These are phyloP conservation scores for Alternaria incomplexa DNA, from an alignment of 2,329 filamentous ascomycete genomes.

Conservation along the genomic window DNA sequence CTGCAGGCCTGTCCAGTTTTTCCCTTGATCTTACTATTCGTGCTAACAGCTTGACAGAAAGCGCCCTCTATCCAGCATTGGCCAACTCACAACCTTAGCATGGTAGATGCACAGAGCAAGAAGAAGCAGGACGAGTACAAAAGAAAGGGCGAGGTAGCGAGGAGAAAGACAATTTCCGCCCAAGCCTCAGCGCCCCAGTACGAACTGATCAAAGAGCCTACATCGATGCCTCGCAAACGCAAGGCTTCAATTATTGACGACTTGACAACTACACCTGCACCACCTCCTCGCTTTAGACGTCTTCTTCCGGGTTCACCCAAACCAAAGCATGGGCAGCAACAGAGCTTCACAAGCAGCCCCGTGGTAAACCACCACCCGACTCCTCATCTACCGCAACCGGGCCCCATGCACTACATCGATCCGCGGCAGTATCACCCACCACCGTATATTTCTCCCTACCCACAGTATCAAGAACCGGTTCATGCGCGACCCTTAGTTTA, in stretches of 20 bases:
- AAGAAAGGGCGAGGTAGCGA: background rate
- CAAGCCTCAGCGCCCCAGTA: background rate
- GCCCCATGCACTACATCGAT: background rate
- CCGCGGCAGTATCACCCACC: background rate
- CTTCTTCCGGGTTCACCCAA: background rate
- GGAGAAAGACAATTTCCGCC: background rate
- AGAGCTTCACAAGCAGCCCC: background rate
- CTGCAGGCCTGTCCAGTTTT: too few species aligned
- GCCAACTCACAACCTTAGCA: slow-evolving; percentile 14
- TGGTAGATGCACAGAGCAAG: background rate
- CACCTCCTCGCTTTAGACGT: background rate
- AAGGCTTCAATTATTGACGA: background rate
- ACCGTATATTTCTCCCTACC: background rate
- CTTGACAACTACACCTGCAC: background rate
- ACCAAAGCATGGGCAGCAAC: background rate
- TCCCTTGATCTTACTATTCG: too few species aligned
- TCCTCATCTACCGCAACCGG: background rate
- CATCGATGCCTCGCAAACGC: background rate
- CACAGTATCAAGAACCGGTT: background rate
- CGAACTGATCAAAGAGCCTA: background rate
- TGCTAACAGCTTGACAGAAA: too few species aligned
- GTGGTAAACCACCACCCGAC: background rate
- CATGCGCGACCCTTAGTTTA: background rate
- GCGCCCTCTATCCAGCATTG: slow-evolving; percentile 20
- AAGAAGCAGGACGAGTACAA: slow-evolving; percentile 9